Evolutionary conservation across 768 basidiomycete species (phyloP), one percentile per base, ranked within the genome.

Genomic region (Termitomyces sp.): DNA sequence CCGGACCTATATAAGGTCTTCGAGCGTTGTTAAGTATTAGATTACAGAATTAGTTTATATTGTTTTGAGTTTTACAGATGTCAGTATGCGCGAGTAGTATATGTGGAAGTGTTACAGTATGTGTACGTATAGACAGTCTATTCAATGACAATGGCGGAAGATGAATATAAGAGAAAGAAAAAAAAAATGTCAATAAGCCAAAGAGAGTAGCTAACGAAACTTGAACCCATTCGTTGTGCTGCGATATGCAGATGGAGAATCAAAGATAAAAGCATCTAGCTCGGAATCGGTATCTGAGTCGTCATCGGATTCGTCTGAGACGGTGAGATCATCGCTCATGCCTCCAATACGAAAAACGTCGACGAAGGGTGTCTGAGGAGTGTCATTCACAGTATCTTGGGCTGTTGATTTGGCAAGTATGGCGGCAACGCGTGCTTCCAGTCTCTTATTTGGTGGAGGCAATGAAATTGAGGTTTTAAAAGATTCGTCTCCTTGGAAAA

Each of bases 1-100:
- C 94, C 94, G 1, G 93, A 95, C 61, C 74, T 99, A 53, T 99
- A 97, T 70, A 87, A 89, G 60, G 90, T 98, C 0, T 99, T 98
- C 65, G 95, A 98, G 72, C 74, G 95, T 61, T 98, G 95, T 67
- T 98, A 68, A 77, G 44, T 18, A 16, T n/a, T 26, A 27, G 48
- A 56, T 32, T 56, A 57, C 41, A 53, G 13, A 29, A 62, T 59
- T 63, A 56, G 37, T 46, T 58, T 58, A 39, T 61, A 48, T 53
- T 58, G 46, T 52, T 37, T 50, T 29, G 47, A 46, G 26, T 51
- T 60, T 59, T 60, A 61, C 59, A 65, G 10, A 56, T 58, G 50
- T 52, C 57, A 61, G 48, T 61, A 61, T 60, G 59, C 62, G 58
- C 46, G 48, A 52, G 29, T 48, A 31, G 16, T 46, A 48, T 51